phyloP scores from a whole-genome alignment of 805 yeast species.

The Barnettozyma botsteinii region DNA sequence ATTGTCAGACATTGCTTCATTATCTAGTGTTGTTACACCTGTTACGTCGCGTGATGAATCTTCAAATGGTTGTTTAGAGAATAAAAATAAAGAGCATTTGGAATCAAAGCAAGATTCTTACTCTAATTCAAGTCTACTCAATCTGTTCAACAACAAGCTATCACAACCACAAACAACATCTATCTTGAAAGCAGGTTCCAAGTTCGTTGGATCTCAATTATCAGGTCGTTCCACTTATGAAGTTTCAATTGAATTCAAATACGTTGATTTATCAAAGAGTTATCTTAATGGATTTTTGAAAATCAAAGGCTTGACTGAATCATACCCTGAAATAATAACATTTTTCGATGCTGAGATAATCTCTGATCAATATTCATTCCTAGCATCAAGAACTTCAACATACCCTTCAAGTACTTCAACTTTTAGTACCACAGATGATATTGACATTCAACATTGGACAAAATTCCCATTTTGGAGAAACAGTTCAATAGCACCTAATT shows the following conservation, averaged over 20 bases:
- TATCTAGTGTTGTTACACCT: not conserved
- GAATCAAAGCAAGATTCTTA: not conserved
- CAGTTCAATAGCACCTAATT: slow-evolving; percentile 4
- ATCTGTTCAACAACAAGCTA: slow-evolving; percentile 9
- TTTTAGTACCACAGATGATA: slow-evolving; percentile 60
- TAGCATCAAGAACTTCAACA: slow-evolving; percentile 14
- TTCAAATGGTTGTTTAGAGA: no score
- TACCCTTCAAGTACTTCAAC: not conserved
- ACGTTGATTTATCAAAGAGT: slow-evolving; percentile 53
- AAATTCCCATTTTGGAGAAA: slow-evolving; percentile 44
- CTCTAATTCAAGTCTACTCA: not conserved
- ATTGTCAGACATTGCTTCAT: not conserved
- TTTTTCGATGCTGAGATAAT: slow-evolving; percentile 66
- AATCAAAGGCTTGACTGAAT: slow-evolving; percentile 60
- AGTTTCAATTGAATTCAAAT: slow-evolving; percentile 62
- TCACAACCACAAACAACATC: slow-evolving; percentile 26
- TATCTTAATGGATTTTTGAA: slow-evolving; percentile 57
- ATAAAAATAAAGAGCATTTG: not conserved
- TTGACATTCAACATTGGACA: slow-evolving; percentile 63
- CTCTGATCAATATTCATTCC: slow-evolving; percentile 46
- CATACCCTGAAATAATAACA: slow-evolving; percentile 68
- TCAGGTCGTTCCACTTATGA: slow-evolving; percentile 60
- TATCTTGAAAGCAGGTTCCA: slow-evolving; percentile 55
- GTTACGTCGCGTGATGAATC: not conserved
- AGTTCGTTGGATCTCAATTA: slow-evolving; percentile 63